Evolutionary conservation across 495 filamentous ascomycete genomes (phyloP).

Genomic region (Neurospora sp.): DNA sequence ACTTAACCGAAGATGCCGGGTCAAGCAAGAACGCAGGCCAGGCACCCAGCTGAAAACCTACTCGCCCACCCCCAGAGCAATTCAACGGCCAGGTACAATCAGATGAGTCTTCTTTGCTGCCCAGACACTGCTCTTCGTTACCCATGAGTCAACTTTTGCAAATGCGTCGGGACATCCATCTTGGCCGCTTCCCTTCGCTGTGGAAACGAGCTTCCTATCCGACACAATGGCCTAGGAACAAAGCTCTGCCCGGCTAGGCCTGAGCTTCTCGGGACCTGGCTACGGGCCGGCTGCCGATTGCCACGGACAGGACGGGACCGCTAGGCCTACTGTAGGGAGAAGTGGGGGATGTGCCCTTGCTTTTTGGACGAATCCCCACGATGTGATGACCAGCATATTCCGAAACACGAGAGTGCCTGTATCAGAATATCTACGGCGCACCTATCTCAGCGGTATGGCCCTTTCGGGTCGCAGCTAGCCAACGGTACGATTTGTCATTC

Average conservation of each 20-base stretch:
- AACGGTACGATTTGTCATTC: conserved; percentile 1
- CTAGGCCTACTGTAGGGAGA: not conserved
- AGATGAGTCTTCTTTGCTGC: not conserved
- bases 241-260: not conserved
- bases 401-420: conserved; percentile 11
- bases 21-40: not conserved
- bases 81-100: not conserved
- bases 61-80: not conserved
- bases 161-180: not conserved
- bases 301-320: not conserved
- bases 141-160: not conserved
- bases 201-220: not conserved
- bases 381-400: conserved; percentile 8
- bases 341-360: not conserved
- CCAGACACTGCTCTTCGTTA: not conserved
- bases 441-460: not conserved
- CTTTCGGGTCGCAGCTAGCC: not conserved
- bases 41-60: not conserved
- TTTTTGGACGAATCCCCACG: conserved; percentile 2
- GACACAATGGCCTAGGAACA: not conserved
- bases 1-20: not conserved
- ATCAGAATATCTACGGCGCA: conserved; percentile 3
- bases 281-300: not conserved
- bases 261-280: not conserved
- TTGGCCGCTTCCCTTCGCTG: not conserved